Evolutionary conservation across 306 rosid species (phyloP), one percentile per base, ranked within the genome.

Genomic region (Dalbergia oliveri): DNA sequence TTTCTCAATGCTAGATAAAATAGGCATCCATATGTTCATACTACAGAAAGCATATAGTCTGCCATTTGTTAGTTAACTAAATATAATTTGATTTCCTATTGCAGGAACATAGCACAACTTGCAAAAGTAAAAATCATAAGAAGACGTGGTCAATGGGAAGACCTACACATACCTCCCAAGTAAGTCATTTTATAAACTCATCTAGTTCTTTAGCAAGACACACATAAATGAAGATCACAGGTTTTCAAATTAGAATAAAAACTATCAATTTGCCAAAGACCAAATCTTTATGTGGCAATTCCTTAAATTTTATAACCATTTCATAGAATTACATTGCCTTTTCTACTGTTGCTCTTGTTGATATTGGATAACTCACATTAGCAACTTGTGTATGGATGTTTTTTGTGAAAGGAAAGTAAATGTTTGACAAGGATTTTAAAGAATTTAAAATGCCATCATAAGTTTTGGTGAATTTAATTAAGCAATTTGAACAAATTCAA

Each of bases 31-130:
- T 58, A 26, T 69, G 58, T 76, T 34, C 26, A 15, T n/a, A 51
- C 39, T 34, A 33, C 11, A 34, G 16, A 37, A 41, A 34, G 62
- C 73, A 14, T 59, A 63, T 19, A 37, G n/a, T 60, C 13, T 74
- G 15, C 18, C 18, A 31, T 66, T 37, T 51, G 49, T 63, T 23
- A 45, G 5, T 49, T 56, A 50, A 68, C 49, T 50, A 59, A 59
- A 78, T 60, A 53, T 75, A 57, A 45, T 35, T 67, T 73, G 76
- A 71, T 67, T 64, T 50, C 43, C 66, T 33, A 60, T 79, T 77
- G 78, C 86, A 95, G 99, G 89, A 91, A 90, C 83, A 90, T 93
- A 59, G 85, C 89, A 35, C 97, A 93, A 69, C 90, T 95, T 76
- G 88, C 94, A 23, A 93, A 95, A 77, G 94, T 93, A 77, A 84